Conservation (phyloP, 768 basidiomycete genomes). For the Exsudoporus frostii region DNA sequence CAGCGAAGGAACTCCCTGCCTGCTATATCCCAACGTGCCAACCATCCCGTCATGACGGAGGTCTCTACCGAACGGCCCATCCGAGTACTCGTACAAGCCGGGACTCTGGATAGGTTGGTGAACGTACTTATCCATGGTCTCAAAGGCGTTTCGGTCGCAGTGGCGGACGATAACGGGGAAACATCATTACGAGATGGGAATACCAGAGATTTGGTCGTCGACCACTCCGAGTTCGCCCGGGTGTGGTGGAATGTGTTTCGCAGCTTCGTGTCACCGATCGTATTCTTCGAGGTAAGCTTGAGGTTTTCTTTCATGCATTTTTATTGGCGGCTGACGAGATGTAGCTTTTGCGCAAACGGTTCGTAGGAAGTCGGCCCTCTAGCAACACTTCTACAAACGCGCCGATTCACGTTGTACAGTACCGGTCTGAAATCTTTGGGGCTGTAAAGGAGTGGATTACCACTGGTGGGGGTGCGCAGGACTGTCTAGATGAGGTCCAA, state of each 20-base stretch:
- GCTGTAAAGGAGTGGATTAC: conserved; percentile 71
- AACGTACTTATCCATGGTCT: conserved; percentile 76
- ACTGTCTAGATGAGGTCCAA: conserved; percentile 67
- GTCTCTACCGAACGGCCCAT: conserved; percentile 67
- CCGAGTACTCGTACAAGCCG: conserved; percentile 74
- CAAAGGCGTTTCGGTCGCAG: conserved; percentile 71
- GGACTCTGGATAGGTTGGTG: conserved; percentile 71
- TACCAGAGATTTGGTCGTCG: conserved; percentile 69
- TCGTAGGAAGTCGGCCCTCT: conserved; percentile 48
- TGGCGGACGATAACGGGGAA: conserved; percentile 85
- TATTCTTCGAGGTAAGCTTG: conserved; percentile 75
- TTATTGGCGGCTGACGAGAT: not conserved
- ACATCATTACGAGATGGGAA: conserved; percentile 73
- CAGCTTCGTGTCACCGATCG: conserved; percentile 75
- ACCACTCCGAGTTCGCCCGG: conserved; percentile 66
- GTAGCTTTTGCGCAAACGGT: conserved; percentile 76
- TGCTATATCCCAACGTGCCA: conserved; percentile 63
- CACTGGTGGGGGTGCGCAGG: conserved; percentile 73
- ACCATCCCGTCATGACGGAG: conserved; percentile 57
- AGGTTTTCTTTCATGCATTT: not conserved
- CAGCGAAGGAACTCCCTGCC: conserved; percentile 77
- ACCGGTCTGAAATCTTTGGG: conserved; percentile 61
- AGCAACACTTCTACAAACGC: conserved; percentile 39
- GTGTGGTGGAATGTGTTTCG: conserved; percentile 86
- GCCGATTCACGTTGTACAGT: conserved; percentile 46